Conservation (phyloP, 805 yeast genomes). For the Cyberlindnera japonica region DNA sequence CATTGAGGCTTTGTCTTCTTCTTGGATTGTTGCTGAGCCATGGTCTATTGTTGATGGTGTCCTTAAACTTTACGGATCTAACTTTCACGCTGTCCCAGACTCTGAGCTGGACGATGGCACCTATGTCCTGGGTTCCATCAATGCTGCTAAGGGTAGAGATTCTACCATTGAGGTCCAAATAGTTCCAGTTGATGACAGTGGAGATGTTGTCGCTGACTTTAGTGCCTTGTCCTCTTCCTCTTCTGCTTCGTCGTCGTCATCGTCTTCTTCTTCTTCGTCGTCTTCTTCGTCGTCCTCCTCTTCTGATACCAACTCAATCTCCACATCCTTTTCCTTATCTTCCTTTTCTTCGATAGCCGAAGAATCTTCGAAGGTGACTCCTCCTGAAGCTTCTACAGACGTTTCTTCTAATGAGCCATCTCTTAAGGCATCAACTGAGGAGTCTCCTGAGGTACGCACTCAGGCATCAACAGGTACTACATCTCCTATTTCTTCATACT, state of each 20-base stretch:
- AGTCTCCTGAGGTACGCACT: too few species aligned
- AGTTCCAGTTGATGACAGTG: neutral
- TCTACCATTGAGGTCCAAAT: neutral
- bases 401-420: too few species aligned
- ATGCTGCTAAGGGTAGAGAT: constrained; percentile 15
- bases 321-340: too few species aligned
- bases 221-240: neutral
- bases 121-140: constrained; percentile 19
- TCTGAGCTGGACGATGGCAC: constrained; percentile 8
- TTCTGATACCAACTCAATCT: too few species aligned
- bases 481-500: too few species aligned
- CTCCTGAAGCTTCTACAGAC: too few species aligned
- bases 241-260: neutral
- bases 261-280: neutral
- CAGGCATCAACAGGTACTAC: too few species aligned
- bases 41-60: constrained; percentile 16
- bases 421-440: too few species aligned
- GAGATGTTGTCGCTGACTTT: neutral
- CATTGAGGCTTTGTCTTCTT: constrained; percentile 3
- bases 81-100: constrained; percentile 22
- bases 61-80: constrained; percentile 16
- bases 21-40: constrained; percentile 14
- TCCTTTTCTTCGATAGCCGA: too few species aligned
- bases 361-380: too few species aligned
- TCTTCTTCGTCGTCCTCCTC: neutral